Conservation (phyloP, 2,329 filamentous ascomycete genomes). For the Stromatinia cepivora region DNA sequence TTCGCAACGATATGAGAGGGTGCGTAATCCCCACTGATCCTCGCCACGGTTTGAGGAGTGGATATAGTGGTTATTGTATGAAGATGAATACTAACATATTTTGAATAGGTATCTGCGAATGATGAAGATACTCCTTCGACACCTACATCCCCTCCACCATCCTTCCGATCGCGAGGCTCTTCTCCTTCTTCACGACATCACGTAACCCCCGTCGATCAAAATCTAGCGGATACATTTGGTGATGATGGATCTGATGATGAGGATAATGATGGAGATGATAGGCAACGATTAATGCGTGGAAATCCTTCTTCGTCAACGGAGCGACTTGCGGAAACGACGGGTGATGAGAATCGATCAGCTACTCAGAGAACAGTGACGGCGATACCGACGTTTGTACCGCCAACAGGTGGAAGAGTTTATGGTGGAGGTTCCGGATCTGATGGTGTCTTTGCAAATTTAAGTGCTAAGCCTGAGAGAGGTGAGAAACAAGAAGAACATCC, state of each 20-base stretch:
- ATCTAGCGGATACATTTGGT: conserved; percentile 92
- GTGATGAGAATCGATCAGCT: conserved; percentile 29
- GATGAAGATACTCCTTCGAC: conserved; percentile 51
- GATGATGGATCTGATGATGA: conserved; percentile 73
- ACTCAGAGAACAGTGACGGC: conserved; percentile 36
- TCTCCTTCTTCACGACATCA: conserved; percentile 56
- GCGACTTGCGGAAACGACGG: conserved; percentile 28
- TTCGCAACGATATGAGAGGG: conserved; percentile 55
- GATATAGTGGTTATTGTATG: conserved; percentile 4
- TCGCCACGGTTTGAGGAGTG: conserved; percentile 28
- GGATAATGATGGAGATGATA: conserved; percentile 75
- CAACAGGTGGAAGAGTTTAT: conserved; percentile 52
- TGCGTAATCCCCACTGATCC: conserved; percentile 42
- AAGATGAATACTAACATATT: conserved; percentile 30
- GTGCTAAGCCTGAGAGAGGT: conserved; percentile 80
- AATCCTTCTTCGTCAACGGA: conserved; percentile 43
- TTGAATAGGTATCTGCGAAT: conserved; percentile 55
- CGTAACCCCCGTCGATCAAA: conserved; percentile 61
- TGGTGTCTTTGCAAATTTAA: conserved; percentile 94
- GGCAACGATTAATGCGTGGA: conserved; percentile 80
- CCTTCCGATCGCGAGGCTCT: conserved; percentile 82
- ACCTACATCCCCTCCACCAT: conserved; percentile 65
- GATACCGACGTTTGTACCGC: conserved; percentile 36
- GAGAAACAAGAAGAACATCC: conserved; percentile 85
- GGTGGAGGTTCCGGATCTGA: conserved; percentile 80